These are phyloP conservation scores for Trichoderma asperelloides DNA, from an alignment of 495 filamentous ascomycete species.

Conservation along the genomic window DNA sequence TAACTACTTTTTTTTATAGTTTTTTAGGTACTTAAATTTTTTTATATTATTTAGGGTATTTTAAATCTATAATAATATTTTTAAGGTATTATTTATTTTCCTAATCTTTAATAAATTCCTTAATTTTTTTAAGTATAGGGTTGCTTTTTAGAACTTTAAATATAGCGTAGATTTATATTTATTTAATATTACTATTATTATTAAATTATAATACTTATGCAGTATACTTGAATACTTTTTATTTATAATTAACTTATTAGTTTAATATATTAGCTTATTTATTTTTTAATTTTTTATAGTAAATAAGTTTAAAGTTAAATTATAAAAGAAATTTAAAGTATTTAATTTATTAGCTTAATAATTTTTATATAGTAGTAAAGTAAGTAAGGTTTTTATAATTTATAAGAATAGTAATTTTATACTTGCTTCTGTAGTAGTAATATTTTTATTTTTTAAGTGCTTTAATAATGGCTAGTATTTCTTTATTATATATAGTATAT, in stretches of 20 bases:
- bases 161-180: not conserved
- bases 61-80: too few relatives aligned
- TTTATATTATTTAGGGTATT: too few relatives aligned
- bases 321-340: not conserved
- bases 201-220: not conserved
- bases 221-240: too few relatives aligned
- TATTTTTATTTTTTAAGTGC: not conserved
- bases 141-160: not conserved
- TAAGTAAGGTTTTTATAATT: not conserved
- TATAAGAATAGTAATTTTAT: not conserved
- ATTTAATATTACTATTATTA: not conserved
- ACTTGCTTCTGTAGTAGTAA: not conserved
- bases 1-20: not conserved
- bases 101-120: not conserved
- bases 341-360: not conserved
- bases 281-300: not conserved
- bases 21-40: not conserved
- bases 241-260: not conserved
- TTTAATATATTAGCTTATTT: not conserved
- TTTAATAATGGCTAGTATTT: too few relatives aligned
- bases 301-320: not conserved
- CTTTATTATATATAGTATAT: too few relatives aligned
- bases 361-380: not conserved
- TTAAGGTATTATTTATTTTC: too few relatives aligned
- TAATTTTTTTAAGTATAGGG: not conserved